phyloP scores from a whole-genome alignment of 2,329 filamentous ascomycete genomes.

The Clonostachys sp. region DNA sequence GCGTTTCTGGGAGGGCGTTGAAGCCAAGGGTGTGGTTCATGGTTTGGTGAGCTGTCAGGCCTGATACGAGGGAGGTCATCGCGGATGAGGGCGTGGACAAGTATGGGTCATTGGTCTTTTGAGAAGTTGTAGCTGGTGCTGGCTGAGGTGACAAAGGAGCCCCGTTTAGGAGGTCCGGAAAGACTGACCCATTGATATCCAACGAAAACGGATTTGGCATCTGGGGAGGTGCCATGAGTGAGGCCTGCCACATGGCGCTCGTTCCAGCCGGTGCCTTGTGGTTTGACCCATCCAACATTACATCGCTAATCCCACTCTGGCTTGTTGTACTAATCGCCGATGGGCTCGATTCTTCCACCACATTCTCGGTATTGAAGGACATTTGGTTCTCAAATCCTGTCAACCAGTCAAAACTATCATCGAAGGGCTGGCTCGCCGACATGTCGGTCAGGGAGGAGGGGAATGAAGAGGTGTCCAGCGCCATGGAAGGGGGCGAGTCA shows the following conservation, averaged over 20 bases:
- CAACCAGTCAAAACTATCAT: conserved; percentile 79
- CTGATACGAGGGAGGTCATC: conserved; percentile 70
- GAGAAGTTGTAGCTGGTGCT: conserved; percentile 37
- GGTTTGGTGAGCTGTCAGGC: conserved; percentile 49
- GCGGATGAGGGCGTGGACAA: conserved; percentile 74
- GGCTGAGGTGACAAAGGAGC: conserved; percentile 76
- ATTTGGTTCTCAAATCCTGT: conserved; percentile 77
- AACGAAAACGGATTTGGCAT: conserved; percentile 68
- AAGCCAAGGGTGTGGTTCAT: conserved; percentile 65
- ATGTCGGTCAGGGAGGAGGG: conserved; percentile 50
- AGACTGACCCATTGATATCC: conserved; percentile 69
- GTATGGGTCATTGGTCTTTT: conserved; percentile 68
- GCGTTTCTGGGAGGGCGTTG: conserved; percentile 63
- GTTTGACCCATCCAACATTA: conserved; percentile 80
- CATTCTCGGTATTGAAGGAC: conserved; percentile 72
- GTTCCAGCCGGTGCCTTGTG: conserved; percentile 50
- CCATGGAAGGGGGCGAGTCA: conserved; percentile 66
- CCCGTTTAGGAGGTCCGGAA: conserved; percentile 70
- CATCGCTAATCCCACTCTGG: conserved; percentile 85
- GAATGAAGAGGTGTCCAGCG: conserved; percentile 58
- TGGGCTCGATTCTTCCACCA: conserved; percentile 88
- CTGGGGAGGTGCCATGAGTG: conserved; percentile 64
- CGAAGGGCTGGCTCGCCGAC: conserved; percentile 53
- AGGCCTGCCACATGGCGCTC: conserved; percentile 64
- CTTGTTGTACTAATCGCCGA: conserved; percentile 94